Evolutionary conservation across 75 land plant genomes (phyloP), one percentile per base, ranked within the genome.

Genomic region (Pinus taeda): DNA sequence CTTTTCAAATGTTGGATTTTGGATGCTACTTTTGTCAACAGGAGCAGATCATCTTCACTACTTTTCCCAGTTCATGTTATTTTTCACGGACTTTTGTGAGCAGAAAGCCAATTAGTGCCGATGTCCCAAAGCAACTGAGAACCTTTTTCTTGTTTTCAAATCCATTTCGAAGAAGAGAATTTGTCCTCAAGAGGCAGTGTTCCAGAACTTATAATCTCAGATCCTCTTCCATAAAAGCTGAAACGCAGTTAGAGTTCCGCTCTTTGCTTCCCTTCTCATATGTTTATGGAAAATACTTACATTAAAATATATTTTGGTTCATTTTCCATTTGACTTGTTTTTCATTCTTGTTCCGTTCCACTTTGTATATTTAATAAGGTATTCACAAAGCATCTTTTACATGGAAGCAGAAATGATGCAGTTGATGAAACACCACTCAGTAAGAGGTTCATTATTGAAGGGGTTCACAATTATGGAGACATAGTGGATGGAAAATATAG

Each of bases 401-500:
- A 33, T 36, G 37, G 37, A 15, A 18, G 57, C 78, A 76, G 78
- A 37, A 66, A 76, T 11, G 24, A 64, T 20, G 55, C 22, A 39
- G 12, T 63, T 36, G 78, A 59, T 55, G 78, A 64, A 60, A 21
- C 71, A 39, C 24, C 70, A 53, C 17, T 21, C 57, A 45, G 22
- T 49, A 56, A 78, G 42, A 78, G 26, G 45, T 36, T 8, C 49
- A 55, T 59, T 4, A 18, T 36, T 6, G 45, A 66, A 36, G 70
- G 45, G 45, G 42, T 82, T 62, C 87, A 85, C 80, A 29, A 76
- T 57, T 61, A 78, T 53, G 87, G 84, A 15, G 87, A 85, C 65
- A 73, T 85, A 9, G 81, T 85, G 11, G 84, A 79, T 81, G 82
- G 76, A 12, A 85, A 79, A 74, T 85, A 85, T 55, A 79, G 76